Evolutionary conservation across 169 alveolate species (phyloP), one percentile per base, ranked within the genome.

Genomic region (Babesia bigemina): DNA sequence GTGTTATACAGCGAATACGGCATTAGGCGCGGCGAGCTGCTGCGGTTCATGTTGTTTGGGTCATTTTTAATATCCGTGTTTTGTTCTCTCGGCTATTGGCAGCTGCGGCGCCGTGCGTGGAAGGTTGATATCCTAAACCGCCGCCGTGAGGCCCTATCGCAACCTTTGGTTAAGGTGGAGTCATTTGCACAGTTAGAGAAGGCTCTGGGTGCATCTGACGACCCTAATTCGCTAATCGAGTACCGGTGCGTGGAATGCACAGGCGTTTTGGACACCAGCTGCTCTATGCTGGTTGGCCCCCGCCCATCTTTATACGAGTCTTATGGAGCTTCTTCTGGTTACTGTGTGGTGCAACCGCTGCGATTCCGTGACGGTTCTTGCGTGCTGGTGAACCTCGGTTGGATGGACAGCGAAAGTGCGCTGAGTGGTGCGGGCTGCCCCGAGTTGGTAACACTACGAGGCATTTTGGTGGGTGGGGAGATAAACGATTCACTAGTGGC

Each of bases 1-100:
- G 88, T 90, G 14, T 87, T 81, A 56, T 86, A 65, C 79, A 86
- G 96, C 56, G 94, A 91, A 74, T 93, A 86, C 48, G 97, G 97
- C 28, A 74, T 93, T 58, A 90, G 95, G 39, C 86, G 87, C 69
- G 91, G 87, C 16, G 97, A 93, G 85, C 42, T 24, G 0, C 47
- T 67, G 19, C 63, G 56, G 4, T 22, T 83, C 24, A 16, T 75
- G 33, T 19, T 74, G 7, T 14, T 69, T 14, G 69, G 86, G 36
- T 33, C 75, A 13, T 48, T 62, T 17, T 44, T 49, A 13, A 56
- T 60, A 33, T 14, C 75, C 4, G 65, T 70, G 12, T 57, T 63
- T 4, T 59, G 70, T 44, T 71, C 75, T n/a, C 77, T 92, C 75
- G 96, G 96, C 44, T 48, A 79, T 48, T 92, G 96, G 96, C 96